Base-by-base conservation (phyloP, 805 yeast species). In the Metschnikowia gelsemii region DNA sequence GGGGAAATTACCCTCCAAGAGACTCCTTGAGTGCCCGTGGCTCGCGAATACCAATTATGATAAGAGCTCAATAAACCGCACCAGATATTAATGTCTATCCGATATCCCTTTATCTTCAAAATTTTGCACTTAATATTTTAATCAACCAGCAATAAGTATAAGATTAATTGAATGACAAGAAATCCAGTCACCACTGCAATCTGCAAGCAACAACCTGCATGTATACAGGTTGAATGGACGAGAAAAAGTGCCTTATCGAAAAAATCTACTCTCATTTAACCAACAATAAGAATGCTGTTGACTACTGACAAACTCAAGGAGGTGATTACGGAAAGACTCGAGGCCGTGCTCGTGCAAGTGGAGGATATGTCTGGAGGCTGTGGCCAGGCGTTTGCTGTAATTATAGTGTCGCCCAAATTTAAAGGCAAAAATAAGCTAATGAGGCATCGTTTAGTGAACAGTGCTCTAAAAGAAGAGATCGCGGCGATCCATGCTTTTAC, bases 361-460 rank as follows among this genome's bases (percentile, higher is more conserved):
- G 82, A 77, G 46, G 95, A 87, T 51, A 66, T 72, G 51, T 70
- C 82, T 32, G 95, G 95, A 12, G 99, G 99, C 1, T 93, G 99
- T 65, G 99, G 99, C 4, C 96, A 91, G 62, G 96, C 98, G 2
- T 91, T 90, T 63, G 96, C 95, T 27, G 96, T 89, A 24, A 76
- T 87, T 5, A 90, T 95, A 20, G 96, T 93, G 8, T 64, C 82
- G 5, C 73, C 79, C 32, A 57, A 70, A 17, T 93, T 95, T 62
- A 62, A 72, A 45, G 93, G 93, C 18, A 87, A 88, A 66, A 88
- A 87, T 65, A 86, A 85, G 60, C 70, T 93, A 36, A 78, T 81
- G 70, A 77, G 99, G 57, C 96, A 91, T 55, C 72, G 98, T 51
- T 56, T 89, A 51, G 96, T 95, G 35, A 93, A 93, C 62, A 69